Base-by-base conservation (phyloP, 2,329 filamentous ascomycete genomes). In the Diaporthe sp. region DNA sequence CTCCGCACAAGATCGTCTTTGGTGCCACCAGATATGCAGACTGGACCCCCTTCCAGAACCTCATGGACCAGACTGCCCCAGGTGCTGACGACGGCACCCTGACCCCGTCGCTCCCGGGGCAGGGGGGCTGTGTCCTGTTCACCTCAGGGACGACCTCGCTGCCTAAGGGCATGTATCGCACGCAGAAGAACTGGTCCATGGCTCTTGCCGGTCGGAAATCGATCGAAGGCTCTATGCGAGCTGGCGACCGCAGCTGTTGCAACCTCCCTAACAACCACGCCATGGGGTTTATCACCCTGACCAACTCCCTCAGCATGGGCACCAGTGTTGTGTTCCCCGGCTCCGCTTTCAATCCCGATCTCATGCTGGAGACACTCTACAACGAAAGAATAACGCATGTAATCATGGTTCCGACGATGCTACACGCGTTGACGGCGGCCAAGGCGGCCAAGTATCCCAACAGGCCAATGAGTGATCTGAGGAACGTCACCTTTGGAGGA, bases 241-340 rank as follows among this genome's bases (percentile, higher is more conserved):
- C 39, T 2, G 72, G 72, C 10, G 53, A 58, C 42, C 53, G 53
- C 13, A 34, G 28, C 39, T 59, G 62, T 31, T 42, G 42, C 31
- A 69, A 58, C 17, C 61, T 74, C 10, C 72, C 72, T 17, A 74
- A 74, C 13, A 74, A 74, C 62, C 72, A 74, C 39, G 62, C 62
- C 62, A 74, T 74, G 53, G 72, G 72, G 5, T 74, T 28, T 17
- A n/a, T 59, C 31, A 39, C 62, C 17, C 15, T 74, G 51, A 61
- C 44, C 15, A 42, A 39, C n/a, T 59, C 51, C 1, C 39, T 74
- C 4, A 49, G 44, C 22, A 3, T 59, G 17, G 62, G 72, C 42
- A 19, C 42, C 19, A n/a, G 61, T 1, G 42, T 74, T 1, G 22
- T 70, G 13, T 59, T 53, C 39, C 72, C 72, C 0, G 72, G 62